A percentile compares a stretch with the other conserved stretches of the same genome.
Evolutionary conservation across 2,329 filamentous ascomycete species (phyloP).

Genomic region (Onygenales sp.): DNA sequence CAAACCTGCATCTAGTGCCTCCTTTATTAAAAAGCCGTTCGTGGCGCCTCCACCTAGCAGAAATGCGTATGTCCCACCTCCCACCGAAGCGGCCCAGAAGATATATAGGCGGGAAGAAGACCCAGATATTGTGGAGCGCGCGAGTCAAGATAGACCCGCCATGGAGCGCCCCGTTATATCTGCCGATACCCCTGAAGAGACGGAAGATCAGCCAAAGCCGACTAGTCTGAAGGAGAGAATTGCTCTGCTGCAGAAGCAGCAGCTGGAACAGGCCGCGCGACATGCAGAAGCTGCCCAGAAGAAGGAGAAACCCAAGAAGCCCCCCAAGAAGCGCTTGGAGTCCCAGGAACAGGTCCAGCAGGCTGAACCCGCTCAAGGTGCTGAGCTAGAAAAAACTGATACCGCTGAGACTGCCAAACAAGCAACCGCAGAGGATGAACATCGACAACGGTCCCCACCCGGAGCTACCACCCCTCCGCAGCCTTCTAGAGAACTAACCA

Average conservation of each 20-base stretch:
- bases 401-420: conserved; percentile 25
- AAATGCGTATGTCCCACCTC: conserved; percentile 76
- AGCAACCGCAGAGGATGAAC: conserved; percentile 24
- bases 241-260: conserved; percentile 85
- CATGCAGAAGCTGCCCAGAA: conserved; percentile 69
- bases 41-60: conserved; percentile 90
- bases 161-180: conserved; percentile 2
- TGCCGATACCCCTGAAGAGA: conserved; percentile 31
- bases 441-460: conserved; percentile 22
- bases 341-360: conserved; percentile 23
- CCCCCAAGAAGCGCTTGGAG: conserved; percentile 55
- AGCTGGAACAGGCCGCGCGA: conserved; percentile 76
- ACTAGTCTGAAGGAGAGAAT: conserved; percentile 92
- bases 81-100: conserved; percentile 62
- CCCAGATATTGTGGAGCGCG: conserved; percentile 38
- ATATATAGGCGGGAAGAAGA: conserved; percentile 84
- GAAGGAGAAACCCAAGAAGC: conserved; percentile 80
- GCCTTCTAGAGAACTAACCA: conserved; percentile 44
- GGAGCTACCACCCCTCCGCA: conserved; percentile 22
- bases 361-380: conserved; percentile 16
- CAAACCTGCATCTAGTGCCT: conserved; percentile 46
- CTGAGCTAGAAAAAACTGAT: conserved; percentile 21
- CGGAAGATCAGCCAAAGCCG: conserved; percentile 75
- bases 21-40: conserved; percentile 93
- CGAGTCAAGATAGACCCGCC: conserved; percentile 4